Percentiles rank a stretch among this genome's conserved stretches.
phyloP scores from a whole-genome alignment of 176 grass and related monocot species.

The Ensete glaucum region DNA sequence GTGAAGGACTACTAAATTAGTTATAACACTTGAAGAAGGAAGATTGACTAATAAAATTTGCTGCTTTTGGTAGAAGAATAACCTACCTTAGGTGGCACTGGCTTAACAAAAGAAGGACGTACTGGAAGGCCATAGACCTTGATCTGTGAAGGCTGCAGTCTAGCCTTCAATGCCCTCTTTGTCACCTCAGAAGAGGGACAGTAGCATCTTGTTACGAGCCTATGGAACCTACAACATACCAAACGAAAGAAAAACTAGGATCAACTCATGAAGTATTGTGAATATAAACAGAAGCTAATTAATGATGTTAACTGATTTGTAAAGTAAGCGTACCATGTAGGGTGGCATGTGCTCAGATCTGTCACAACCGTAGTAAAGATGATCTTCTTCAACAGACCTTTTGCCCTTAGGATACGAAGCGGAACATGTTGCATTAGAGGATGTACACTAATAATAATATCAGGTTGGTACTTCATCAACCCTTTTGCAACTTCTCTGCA shows the following conservation, averaged over 20 bases:
- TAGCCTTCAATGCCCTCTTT: conserved; percentile 86
- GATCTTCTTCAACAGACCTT: conserved; percentile 90
- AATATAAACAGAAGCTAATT: background rate
- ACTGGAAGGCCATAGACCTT: conserved; percentile 99
- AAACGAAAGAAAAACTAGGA: background rate
- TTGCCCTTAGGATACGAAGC: conserved; percentile 69
- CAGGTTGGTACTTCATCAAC: conserved; percentile 93
- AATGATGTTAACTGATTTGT: background rate
- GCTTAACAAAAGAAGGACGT: conserved; percentile 90
- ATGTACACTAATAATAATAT: conserved; percentile 99
- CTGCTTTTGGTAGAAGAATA: background rate
- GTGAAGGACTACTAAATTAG: background rate
- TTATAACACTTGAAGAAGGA: background rate
- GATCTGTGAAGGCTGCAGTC: conserved; percentile 76
- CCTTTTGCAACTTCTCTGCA: conserved; percentile 92
- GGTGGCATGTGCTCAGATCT: conserved; percentile 96
- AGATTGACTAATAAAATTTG: background rate
- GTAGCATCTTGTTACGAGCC: conserved; percentile 98
- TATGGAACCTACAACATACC: conserved; percentile 84
- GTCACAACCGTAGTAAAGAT: conserved; percentile 95
- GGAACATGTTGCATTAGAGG: conserved; percentile 99
- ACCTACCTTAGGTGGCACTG: conserved; percentile 69
- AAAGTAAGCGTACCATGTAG: conserved; percentile 78
- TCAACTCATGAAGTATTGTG: no score
- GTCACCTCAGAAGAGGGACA: conserved; percentile 89